Evolutionary conservation across 257 asterid genomes (phyloP).

Genomic region (Primulina tabacum): DNA sequence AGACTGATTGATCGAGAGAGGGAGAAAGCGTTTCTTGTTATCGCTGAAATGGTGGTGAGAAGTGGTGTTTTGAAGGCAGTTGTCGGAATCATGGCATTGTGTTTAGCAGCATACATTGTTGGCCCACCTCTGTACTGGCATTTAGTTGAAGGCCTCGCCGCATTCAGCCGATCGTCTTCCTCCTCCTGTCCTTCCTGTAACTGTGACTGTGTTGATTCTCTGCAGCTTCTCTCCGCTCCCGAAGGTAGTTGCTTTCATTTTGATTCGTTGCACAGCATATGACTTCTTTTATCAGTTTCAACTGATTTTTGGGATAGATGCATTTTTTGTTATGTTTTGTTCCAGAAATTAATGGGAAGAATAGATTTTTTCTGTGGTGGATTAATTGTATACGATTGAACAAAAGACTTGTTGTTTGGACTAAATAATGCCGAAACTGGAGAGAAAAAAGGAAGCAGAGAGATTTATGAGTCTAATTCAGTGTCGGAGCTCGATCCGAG

Average conservation of each 20-base stretch:
- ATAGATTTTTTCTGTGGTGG: not conserved
- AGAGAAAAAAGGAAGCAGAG: not conserved
- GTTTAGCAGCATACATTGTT: conserved; percentile 64
- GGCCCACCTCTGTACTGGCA: conserved; percentile 96
- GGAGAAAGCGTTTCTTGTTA: not conserved
- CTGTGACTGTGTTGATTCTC: conserved; percentile 67
- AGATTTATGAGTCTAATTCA: not conserved
- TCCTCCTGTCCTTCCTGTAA: conserved; percentile 67
- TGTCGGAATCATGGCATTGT: conserved; percentile 55
- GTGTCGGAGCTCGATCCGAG: not conserved
- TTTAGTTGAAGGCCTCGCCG: conserved; percentile 63
- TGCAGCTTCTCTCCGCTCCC: conserved; percentile 63
- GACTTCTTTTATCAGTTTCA: conserved; percentile 20
- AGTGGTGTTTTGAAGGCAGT: conserved; percentile 53
- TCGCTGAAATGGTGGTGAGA: conserved; percentile 48
- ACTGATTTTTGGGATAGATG: not conserved
- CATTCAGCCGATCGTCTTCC: conserved; percentile 45
- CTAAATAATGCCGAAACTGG: not conserved
- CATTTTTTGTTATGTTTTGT: not conserved
- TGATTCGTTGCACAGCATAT: conserved; percentile 12
- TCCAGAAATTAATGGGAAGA: not conserved
- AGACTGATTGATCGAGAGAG: not conserved
- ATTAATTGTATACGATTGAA: not conserved
- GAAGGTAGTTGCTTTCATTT: conserved; percentile 39
- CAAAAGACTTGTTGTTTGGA: not conserved